phyloP scores from a whole-genome alignment of 768 basidiomycete species.

The Trametopsis cervina region DNA sequence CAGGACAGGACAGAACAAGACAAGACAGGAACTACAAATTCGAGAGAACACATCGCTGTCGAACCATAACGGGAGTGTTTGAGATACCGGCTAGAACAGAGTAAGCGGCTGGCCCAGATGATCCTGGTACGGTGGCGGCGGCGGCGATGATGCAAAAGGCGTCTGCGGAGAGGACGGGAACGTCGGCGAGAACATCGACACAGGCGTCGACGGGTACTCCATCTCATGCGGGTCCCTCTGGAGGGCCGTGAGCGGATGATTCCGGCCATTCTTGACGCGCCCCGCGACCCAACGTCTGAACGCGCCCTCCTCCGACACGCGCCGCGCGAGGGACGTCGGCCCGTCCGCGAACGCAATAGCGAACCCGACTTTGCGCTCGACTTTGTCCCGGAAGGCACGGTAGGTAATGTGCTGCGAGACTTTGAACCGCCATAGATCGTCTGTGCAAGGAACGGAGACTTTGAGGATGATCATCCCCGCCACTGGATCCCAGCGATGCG shows the following conservation, averaged over 20 bases:
- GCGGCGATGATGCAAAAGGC: slow-evolving; percentile 1
- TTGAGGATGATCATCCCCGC: slow-evolving; percentile 32
- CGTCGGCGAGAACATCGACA: slow-evolving; percentile 8
- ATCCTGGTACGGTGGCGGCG: neutral
- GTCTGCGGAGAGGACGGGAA: slow-evolving; percentile 3
- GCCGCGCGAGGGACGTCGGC: slow-evolving; percentile 15
- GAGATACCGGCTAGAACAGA: neutral
- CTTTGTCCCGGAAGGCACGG: slow-evolving; percentile 24
- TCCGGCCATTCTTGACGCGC: slow-evolving; percentile 28
- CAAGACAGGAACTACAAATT: too few relatives aligned
- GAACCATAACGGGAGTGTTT: too few relatives aligned
- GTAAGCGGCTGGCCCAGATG: neutral
- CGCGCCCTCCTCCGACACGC: slow-evolving; percentile 23
- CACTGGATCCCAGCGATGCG: slow-evolving; percentile 25
- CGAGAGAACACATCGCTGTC: too few relatives aligned
- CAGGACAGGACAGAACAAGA: too few relatives aligned
- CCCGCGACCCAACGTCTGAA: slow-evolving; percentile 29
- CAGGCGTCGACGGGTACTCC: slow-evolving; percentile 3
- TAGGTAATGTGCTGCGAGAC: slow-evolving; percentile 27
- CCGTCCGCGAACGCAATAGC: slow-evolving; percentile 26
- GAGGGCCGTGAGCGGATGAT: slow-evolving; percentile 27
- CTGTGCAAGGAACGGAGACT: slow-evolving; percentile 31
- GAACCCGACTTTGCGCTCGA: slow-evolving; percentile 31
- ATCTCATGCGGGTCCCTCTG: neutral
- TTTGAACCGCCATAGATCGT: slow-evolving; percentile 34